Percentiles rank a stretch among this genome's conserved stretches.
Evolutionary conservation across 768 basidiomycete species (phyloP).

Genomic region (Trametes villosa): DNA sequence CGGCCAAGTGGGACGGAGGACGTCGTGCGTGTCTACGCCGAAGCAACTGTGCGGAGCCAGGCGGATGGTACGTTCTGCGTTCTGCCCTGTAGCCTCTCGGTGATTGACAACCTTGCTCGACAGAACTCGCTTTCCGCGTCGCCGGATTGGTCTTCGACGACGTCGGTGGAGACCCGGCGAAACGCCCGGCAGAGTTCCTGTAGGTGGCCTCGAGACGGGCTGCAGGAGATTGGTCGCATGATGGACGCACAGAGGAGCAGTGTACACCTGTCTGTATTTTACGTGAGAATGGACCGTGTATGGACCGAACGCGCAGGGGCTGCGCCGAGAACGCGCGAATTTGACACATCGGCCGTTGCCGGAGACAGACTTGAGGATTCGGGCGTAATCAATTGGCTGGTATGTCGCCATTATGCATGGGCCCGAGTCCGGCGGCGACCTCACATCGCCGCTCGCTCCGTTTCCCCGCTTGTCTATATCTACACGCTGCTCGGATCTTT

Average conservation of each 20-base stretch:
- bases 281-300: constrained; percentile 4
- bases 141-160: constrained; percentile 86
- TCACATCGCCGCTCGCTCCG: not conserved
- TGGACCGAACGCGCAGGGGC: constrained; percentile 1
- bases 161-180: constrained; percentile 75
- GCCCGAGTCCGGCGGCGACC: not conserved
- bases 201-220: constrained; percentile 32
- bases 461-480: constrained; percentile 11
- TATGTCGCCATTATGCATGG: constrained; percentile 22
- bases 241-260: constrained; percentile 9
- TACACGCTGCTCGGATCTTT: not conserved
- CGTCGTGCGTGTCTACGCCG: constrained; percentile 96
- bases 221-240: not conserved
- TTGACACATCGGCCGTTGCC: constrained; percentile 23
- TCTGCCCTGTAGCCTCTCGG: not conserved
- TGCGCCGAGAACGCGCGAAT: constrained; percentile 10
- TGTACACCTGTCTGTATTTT: constrained; percentile 21
- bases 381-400: constrained; percentile 6
- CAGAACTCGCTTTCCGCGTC: constrained; percentile 86
- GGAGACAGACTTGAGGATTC: not conserved
- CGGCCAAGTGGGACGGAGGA: constrained; percentile 98
- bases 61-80: constrained; percentile 73
- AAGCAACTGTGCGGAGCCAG: constrained; percentile 72
- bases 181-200: constrained; percentile 81
- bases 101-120: constrained; percentile 14